Evolutionary conservation across 331 rosid genomes (phyloP), one percentile per base, ranked within the genome.

Genomic region (Spiraea crenata): DNA sequence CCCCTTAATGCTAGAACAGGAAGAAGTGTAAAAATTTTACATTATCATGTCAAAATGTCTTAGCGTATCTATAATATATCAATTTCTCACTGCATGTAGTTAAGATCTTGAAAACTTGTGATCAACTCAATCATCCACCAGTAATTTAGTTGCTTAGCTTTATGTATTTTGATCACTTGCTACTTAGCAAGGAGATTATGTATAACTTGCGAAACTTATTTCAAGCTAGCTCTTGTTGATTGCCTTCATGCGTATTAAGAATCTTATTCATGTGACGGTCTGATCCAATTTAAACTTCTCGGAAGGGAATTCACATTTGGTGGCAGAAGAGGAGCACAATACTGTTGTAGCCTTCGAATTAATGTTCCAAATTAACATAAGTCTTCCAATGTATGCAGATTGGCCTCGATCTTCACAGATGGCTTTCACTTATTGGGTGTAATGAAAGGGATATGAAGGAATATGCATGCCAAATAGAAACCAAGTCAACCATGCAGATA

Each of bases 21-120:
- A n/a, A 13, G 31, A 62, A 13, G 66, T 68, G 70, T 82, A 85
- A 80, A 84, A 65, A 74, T 59, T 72, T 58, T 82, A 64, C 56
- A 56, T 55, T 72, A 35, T 62, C 40, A 63, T 65, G 60, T 63
- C 44, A 67, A 63, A 25, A 17, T 31, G 65, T 39, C 48, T 54
- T 60, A 6, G 37, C 46, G 49, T 39, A 75, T 47, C 38, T 56
- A 69, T 77, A 49, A 66, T 52, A 25, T 25, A 25, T 72, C 12
- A 41, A 55, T 60, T 69, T 39, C 58, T 59, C 56, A 41, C 49
- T 67, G 13, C 10, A 46, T 15, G 63, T 44, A 45, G 42, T 3
- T 60, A 60, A 31, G 63, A 54, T 70, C 60, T 69, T 59, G 56
- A 34, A 38, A 19, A 6, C 19, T 44, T 57, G 57, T 70, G 57